Evolutionary conservation across 768 basidiomycete genomes (phyloP).

Genomic region (Xanthoconium stramineum): DNA sequence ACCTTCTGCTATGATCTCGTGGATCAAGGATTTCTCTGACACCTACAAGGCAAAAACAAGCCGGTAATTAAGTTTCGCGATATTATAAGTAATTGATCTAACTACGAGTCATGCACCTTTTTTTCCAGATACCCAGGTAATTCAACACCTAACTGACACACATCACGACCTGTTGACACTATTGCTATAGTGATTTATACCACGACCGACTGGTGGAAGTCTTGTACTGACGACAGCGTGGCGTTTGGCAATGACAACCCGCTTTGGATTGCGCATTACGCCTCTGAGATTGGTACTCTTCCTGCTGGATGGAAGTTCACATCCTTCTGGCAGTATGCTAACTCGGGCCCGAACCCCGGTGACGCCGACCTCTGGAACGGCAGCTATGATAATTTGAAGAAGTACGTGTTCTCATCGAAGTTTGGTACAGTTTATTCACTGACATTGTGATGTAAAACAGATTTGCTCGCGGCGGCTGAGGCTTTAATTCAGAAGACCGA

Average conservation of each 20-base stretch:
- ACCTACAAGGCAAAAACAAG: conserved; percentile 50
- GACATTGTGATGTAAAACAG: conserved; percentile 3
- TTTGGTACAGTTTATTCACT: not conserved
- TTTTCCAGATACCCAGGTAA: conserved; percentile 41
- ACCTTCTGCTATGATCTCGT: conserved; percentile 52
- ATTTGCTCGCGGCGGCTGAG: conserved; percentile 14
- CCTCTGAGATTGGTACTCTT: conserved; percentile 48
- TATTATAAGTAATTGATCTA: not conserved
- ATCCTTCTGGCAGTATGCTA: conserved; percentile 62
- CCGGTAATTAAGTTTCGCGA: conserved; percentile 33
- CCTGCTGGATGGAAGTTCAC: conserved; percentile 56
- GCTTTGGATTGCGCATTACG: conserved; percentile 58
- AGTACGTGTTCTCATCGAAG: conserved; percentile 24
- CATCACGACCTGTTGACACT: not conserved
- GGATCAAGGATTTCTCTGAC: conserved; percentile 60
- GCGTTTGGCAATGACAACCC: conserved; percentile 51
- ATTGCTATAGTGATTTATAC: conserved; percentile 51
- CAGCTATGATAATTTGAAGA: conserved; percentile 38
- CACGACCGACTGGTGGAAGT: conserved; percentile 65
- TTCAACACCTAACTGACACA: not conserved
- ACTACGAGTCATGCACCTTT: not conserved
- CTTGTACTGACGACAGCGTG: conserved; percentile 58
- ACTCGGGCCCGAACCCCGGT: conserved; percentile 53
- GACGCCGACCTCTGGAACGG: conserved; percentile 60
- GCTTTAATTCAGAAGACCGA: too few species aligned